phyloP scores from a whole-genome alignment of 306 rosid species.

The Mimosa bimucronata region DNA sequence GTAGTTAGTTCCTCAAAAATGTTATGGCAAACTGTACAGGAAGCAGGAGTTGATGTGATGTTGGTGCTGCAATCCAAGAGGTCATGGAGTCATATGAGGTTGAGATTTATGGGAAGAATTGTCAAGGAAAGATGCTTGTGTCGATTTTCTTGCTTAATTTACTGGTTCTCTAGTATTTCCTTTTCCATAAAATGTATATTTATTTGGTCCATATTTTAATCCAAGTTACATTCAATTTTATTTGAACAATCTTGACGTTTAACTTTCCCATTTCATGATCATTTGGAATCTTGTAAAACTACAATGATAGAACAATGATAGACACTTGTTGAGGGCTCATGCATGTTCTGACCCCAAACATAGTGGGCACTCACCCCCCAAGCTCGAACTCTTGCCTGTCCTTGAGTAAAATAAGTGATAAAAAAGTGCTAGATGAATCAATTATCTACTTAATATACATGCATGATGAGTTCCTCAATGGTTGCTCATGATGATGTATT shows the following conservation, averaged over 20 bases:
- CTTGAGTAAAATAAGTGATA: too few species aligned
- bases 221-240: conserved; percentile 18
- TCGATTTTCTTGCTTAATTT: neutral
- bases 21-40: conserved; percentile 51
- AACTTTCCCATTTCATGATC: neutral
- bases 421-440: too few species aligned
- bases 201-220: conserved; percentile 12
- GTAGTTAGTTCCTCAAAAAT: conserved; percentile 26
- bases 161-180: neutral
- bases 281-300: neutral
- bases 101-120: conserved; percentile 92
- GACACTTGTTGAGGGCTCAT: neutral
- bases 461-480: too few species aligned
- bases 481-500: too few species aligned
- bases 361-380: neutral
- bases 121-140: conserved; percentile 63
- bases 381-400: too few species aligned
- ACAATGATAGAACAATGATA: too few species aligned
- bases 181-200: neutral
- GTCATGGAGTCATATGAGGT: conserved; percentile 97
- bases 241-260: neutral
- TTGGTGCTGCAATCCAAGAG: conserved; percentile 99
- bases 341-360: neutral
- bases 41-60: conserved; percentile 95
- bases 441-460: too few species aligned